Percentiles rank a stretch among this genome's conserved stretches.
These are phyloP conservation scores for Pseudoturritis turrita DNA, from an alignment of 345 rosid genomes.

Conservation along the genomic window DNA sequence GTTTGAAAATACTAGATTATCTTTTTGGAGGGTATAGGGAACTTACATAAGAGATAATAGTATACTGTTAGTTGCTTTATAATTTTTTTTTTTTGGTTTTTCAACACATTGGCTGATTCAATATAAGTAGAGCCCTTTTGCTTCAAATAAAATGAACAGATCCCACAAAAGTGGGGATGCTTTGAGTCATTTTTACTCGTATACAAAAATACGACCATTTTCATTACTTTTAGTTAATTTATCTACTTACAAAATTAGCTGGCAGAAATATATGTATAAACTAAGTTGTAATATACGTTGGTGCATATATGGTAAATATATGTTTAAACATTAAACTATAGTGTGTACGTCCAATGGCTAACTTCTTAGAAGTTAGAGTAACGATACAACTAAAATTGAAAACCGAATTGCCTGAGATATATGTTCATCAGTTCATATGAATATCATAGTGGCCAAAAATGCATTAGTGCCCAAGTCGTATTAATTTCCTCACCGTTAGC, in stretches of 20 bases:
- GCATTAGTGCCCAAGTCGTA: neutral
- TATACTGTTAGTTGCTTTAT: neutral
- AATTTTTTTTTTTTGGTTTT: neutral
- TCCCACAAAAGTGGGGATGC: constrained; percentile 17
- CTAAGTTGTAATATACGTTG: neutral
- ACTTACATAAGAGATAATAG: neutral
- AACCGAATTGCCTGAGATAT: neutral
- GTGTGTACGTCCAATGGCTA: neutral
- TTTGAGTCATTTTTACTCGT: constrained; percentile 16
- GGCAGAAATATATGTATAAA: neutral
- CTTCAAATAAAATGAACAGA: constrained; percentile 4
- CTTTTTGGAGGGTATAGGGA: neutral
- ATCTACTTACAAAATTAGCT: neutral
- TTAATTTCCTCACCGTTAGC: neutral
- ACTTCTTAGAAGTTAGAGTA: neutral
- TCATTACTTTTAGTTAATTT: neutral
- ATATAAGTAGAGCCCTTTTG: neutral
- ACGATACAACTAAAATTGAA: neutral
- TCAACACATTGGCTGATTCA: neutral
- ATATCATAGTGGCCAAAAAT: neutral
- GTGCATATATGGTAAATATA: no score
- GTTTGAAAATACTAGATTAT: neutral
- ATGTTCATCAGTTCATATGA: neutral
- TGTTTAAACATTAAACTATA: neutral
- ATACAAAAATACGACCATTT: neutral